phyloP scores from a whole-genome alignment of 805 yeast genomes.

The Cyberlindnera suaveolens region DNA sequence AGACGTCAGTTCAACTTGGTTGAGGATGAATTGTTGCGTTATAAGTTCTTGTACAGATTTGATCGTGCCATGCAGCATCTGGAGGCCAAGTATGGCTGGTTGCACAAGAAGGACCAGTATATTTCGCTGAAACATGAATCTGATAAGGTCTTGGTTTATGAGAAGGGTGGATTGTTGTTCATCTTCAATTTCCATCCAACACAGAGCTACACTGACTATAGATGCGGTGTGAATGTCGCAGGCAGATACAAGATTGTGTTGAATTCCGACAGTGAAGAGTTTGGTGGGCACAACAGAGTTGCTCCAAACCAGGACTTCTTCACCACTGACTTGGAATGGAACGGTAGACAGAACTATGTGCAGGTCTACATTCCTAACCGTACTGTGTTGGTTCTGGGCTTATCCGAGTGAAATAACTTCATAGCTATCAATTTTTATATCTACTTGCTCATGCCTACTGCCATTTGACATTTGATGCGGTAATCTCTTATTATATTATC shows the following conservation, averaged over 20 bases:
- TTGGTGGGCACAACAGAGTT: slow-evolving; percentile 80
- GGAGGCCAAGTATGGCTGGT: slow-evolving; percentile 68
- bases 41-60: slow-evolving; percentile 71
- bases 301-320: slow-evolving; percentile 50
- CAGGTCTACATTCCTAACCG: slow-evolving; percentile 82
- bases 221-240: slow-evolving; percentile 79
- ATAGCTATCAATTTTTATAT: too few relatives aligned
- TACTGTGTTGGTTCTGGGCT: slow-evolving; percentile 51
- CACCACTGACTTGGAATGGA: slow-evolving; percentile 78
- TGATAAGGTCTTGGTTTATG: slow-evolving; percentile 86
- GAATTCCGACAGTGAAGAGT: slow-evolving; percentile 62
- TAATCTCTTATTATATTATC: too few relatives aligned
- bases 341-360: slow-evolving; percentile 65
- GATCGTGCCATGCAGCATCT: slow-evolving; percentile 79
- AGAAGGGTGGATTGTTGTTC: slow-evolving; percentile 79
- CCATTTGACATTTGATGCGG: too few relatives aligned
- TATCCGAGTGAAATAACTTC: too few relatives aligned
- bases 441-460: too few relatives aligned
- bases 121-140: slow-evolving; percentile 82
- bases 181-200: slow-evolving; percentile 89
- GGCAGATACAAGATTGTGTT: slow-evolving; percentile 74
- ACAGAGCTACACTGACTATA: slow-evolving; percentile 75
- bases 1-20: slow-evolving; percentile 89
- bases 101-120: slow-evolving; percentile 66
- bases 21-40: slow-evolving; percentile 74